These are phyloP conservation scores for Umbelopsis sp. DNA, from an alignment of 192 early-diverging fungal genomes.

Conservation along the genomic window DNA sequence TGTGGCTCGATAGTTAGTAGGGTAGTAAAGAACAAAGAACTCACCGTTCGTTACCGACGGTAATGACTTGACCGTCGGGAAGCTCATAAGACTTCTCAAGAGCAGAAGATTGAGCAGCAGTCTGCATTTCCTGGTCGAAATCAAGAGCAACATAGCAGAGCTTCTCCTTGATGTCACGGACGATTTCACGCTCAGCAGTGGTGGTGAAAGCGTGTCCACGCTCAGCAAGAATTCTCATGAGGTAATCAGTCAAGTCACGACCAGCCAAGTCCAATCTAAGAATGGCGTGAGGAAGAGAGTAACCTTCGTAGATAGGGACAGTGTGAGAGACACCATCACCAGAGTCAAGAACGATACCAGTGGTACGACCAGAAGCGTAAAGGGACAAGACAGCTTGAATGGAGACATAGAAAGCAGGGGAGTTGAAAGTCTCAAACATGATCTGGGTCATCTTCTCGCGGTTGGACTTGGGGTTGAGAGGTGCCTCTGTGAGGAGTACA, in stretches of 20 bases:
- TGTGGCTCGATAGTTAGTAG: not conserved
- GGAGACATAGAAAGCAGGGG: slow-evolving; percentile 95
- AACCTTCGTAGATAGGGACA: slow-evolving; percentile 98
- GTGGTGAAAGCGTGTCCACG: slow-evolving; percentile 96
- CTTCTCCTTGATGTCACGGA: slow-evolving; percentile 99
- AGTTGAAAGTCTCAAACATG: slow-evolving; percentile 99
- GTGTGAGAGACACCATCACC: slow-evolving; percentile 98
- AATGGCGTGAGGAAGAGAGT: slow-evolving; percentile 92
- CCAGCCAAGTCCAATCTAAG: slow-evolving; percentile 95
- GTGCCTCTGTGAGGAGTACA: slow-evolving; percentile 93
- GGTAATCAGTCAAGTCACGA: slow-evolving; percentile 94
- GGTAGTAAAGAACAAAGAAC: slow-evolving; percentile 1
- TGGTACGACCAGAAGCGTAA: slow-evolving; percentile 95
- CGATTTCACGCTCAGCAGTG: slow-evolving; percentile 96
- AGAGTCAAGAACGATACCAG: slow-evolving; percentile 98
- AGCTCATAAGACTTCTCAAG: slow-evolving; percentile 98
- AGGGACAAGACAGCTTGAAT: slow-evolving; percentile 97
- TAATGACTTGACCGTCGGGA: slow-evolving; percentile 98
- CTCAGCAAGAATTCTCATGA: slow-evolving; percentile 92
- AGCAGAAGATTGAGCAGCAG: slow-evolving; percentile 86
- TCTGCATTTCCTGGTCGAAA: slow-evolving; percentile 97
- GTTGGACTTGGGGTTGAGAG: slow-evolving; percentile 97
- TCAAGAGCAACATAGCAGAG: slow-evolving; percentile 97
- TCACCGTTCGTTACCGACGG: slow-evolving; percentile 91
- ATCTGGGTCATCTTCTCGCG: slow-evolving; percentile 99